These are phyloP conservation scores for Leptographium galeiforme DNA, from an alignment of 2,329 filamentous ascomycete species.

Conservation along the genomic window DNA sequence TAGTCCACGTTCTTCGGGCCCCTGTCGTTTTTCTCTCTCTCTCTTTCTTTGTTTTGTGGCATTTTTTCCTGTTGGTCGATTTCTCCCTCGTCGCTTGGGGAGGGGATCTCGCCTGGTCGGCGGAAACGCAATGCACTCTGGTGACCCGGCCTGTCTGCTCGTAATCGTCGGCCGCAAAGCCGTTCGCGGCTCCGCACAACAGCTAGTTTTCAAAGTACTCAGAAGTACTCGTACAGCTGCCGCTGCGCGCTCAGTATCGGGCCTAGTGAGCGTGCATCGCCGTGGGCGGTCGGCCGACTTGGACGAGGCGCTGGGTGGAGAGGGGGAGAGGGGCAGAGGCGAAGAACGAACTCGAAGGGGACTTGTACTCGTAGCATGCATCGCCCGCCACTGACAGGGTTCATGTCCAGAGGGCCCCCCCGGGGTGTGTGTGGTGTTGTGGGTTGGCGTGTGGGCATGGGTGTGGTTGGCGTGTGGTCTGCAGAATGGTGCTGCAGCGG, in stretches of 20 bases:
- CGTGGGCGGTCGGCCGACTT: background rate
- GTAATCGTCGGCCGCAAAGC: too few species aligned
- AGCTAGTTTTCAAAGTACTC: too few species aligned
- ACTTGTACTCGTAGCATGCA: background rate
- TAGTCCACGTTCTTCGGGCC: background rate
- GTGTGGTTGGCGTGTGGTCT: background rate
- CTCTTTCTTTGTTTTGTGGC: background rate
- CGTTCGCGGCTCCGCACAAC: too few species aligned
- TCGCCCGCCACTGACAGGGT: slow-evolving; percentile 1
- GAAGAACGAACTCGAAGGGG: background rate
- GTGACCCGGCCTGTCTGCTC: too few species aligned
- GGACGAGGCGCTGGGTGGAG: background rate
- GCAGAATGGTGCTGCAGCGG: background rate
- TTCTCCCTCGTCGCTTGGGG: too few species aligned
- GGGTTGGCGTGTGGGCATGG: background rate
- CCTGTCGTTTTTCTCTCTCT: background rate
- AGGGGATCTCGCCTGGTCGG: too few species aligned
- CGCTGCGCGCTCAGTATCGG: too few species aligned
- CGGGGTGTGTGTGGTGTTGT: background rate
- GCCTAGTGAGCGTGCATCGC: background rate
- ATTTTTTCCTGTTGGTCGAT: too few species aligned
- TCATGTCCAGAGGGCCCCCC: background rate
- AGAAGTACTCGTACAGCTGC: too few species aligned
- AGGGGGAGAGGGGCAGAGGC: background rate
- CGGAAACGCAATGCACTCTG: too few species aligned